phyloP scores from a whole-genome alignment of 352 stramenopile genomes.

The Phytophthora pistaciae region DNA sequence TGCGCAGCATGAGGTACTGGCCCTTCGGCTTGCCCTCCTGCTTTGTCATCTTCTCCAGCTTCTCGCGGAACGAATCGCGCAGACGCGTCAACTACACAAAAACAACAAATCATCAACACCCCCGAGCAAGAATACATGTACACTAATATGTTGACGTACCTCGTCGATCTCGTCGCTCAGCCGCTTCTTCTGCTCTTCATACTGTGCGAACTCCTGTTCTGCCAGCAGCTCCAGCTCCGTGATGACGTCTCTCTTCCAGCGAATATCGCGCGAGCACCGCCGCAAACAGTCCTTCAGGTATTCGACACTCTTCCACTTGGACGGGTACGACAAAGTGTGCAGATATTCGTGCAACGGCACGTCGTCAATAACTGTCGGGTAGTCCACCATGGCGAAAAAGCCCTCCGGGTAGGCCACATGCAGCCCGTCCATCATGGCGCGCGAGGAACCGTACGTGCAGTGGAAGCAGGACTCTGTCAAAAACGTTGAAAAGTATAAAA shows the following conservation, averaged over 20 bases:
- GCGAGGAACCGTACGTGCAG: slow-evolving; percentile 68
- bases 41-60: slow-evolving; percentile 46
- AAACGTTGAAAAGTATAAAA: slow-evolving; percentile 3
- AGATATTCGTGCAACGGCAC: slow-evolving; percentile 74
- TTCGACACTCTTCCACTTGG: slow-evolving; percentile 84
- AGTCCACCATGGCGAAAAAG: slow-evolving; percentile 78
- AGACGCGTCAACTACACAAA: slow-evolving; percentile 55
- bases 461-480: slow-evolving; percentile 69
- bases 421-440: slow-evolving; percentile 57
- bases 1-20: slow-evolving; percentile 71
- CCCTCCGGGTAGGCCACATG: slow-evolving; percentile 62
- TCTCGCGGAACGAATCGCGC: slow-evolving; percentile 75
- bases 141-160: slow-evolving; percentile 23
- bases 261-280: slow-evolving; percentile 78
- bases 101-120: background rate
- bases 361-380: slow-evolving; percentile 71
- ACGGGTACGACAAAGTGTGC: slow-evolving; percentile 57
- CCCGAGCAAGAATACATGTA: background rate
- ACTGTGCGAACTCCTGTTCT: slow-evolving; percentile 64
- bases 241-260: slow-evolving; percentile 82
- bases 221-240: slow-evolving; percentile 78
- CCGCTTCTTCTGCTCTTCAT: slow-evolving; percentile 50
- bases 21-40: slow-evolving; percentile 35
- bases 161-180: slow-evolving; percentile 85
- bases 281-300: slow-evolving; percentile 84